Percentiles rank a stretch among this genome's conserved stretches.
Conservation (phyloP, 1,284 basidiomycete genomes). For the Ustilago sp. region DNA sequence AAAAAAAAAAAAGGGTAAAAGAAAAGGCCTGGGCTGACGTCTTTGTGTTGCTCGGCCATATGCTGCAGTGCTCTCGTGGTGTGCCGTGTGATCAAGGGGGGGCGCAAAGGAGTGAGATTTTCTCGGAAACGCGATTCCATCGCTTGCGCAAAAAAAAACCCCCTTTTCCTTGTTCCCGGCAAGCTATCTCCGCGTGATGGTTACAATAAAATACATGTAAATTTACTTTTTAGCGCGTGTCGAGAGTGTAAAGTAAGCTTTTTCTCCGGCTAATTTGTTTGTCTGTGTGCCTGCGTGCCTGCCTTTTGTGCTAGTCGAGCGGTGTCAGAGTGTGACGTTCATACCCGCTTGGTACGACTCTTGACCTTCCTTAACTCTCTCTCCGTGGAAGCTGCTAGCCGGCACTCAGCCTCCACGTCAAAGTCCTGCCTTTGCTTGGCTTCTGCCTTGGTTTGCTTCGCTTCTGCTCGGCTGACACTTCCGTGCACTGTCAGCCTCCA, state of each 20-base stretch:
- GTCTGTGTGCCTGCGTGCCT: background rate
- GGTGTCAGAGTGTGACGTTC: constrained; percentile 6
- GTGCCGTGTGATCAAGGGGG: background rate
- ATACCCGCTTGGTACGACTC: constrained; percentile 5
- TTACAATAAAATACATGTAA: background rate
- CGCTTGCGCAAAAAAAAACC: constrained; percentile 1
- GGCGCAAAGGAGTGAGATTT: background rate
- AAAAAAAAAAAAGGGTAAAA: too few relatives aligned
- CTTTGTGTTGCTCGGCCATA: background rate
- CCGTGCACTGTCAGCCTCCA: constrained; percentile 1
- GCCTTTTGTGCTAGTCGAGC: background rate
- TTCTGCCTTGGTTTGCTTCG: background rate
- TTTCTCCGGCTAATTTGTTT: background rate
- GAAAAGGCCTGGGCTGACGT: too few relatives aligned
- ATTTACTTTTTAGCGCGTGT: constrained; percentile 6
- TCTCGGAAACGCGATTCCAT: constrained; percentile 8
- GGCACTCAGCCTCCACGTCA: constrained; percentile 5
- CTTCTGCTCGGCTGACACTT: constrained; percentile 7
- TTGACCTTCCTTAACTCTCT: background rate
- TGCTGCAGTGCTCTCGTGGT: background rate
- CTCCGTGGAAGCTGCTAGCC: constrained; percentile 2
- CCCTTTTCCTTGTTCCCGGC: background rate
- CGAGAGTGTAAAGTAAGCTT: constrained; percentile 14
- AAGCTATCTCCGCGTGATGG: constrained; percentile 5
- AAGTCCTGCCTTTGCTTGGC: background rate